Evolutionary conservation across 2,329 filamentous ascomycete species (phyloP).

Genomic region (Lasiodiplodia citricola): DNA sequence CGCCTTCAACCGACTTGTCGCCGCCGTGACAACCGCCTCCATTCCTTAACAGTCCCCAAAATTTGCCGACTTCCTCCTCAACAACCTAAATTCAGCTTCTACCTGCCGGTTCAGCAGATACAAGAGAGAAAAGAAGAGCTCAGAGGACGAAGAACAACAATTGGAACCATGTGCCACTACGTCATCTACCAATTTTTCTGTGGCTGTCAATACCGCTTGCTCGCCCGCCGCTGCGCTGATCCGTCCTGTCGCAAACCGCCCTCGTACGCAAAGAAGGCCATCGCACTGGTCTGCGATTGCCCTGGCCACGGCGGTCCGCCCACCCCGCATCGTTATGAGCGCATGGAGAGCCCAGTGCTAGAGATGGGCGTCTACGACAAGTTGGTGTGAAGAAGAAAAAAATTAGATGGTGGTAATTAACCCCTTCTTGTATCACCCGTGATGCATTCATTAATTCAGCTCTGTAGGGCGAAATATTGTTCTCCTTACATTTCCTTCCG

Average conservation of each 20-base stretch:
- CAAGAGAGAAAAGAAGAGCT: background rate
- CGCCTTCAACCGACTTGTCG: background rate
- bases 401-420: background rate
- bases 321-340: slow-evolving; percentile 9
- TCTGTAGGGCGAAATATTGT: background rate
- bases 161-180: slow-evolving; percentile 23
- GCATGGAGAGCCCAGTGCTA: slow-evolving; percentile 1
- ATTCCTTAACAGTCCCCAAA: background rate
- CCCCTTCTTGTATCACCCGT: background rate
- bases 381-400: slow-evolving; percentile 3
- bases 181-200: slow-evolving; percentile 24
- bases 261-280: slow-evolving; percentile 17
- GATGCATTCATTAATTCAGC: too few relatives aligned
- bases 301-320: slow-evolving; percentile 23
- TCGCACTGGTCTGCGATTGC: slow-evolving; percentile 21
- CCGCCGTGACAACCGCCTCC: background rate
- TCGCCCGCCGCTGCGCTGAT: slow-evolving; percentile 14
- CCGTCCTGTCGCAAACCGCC: background rate
- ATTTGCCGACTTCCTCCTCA: background rate
- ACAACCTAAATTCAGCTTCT: background rate
- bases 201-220: slow-evolving; percentile 21
- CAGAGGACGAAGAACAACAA: background rate
- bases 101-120: background rate
- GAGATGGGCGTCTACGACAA: background rate
- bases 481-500: background rate